Evolutionary conservation across 306 rosid species (phyloP).

Genomic region (Cicer arietinum): DNA sequence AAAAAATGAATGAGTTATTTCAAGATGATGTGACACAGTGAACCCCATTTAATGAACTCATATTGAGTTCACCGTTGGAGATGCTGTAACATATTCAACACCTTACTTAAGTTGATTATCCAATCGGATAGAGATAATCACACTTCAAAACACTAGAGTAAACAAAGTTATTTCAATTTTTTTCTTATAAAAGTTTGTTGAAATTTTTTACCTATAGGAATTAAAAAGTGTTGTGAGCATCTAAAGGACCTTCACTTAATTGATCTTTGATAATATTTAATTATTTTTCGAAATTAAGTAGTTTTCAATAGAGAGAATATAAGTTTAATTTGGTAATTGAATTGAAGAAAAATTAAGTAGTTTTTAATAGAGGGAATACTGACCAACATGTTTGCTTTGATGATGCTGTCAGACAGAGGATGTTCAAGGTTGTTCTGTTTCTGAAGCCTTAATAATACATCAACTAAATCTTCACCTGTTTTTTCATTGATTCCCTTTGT

Average conservation of each 20-base stretch:
- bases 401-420: slow-evolving; percentile 36
- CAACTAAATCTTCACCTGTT: slow-evolving; percentile 47
- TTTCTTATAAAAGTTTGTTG: background rate
- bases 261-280: background rate
- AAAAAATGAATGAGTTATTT: no score
- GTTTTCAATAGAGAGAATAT: background rate
- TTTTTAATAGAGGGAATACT: background rate
- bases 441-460: slow-evolving; percentile 47
- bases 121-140: no score
- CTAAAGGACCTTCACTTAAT: background rate
- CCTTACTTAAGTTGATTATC: no score
- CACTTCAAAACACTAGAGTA: no score
- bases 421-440: slow-evolving; percentile 43
- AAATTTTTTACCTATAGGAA: background rate
- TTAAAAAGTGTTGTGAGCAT: background rate
- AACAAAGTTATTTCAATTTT: background rate
- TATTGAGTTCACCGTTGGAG: no score
- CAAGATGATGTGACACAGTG: no score
- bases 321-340: no score
- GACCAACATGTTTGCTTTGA: slow-evolving; percentile 49
- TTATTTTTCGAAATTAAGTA: background rate
- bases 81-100: no score
- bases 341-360: no score
- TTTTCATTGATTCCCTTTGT: background rate
- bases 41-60: no score